Evolutionary conservation across 371 early-diverging fungal species (phyloP), one percentile per base, ranked within the genome.

Genomic region (Chytridium lagenaria): DNA sequence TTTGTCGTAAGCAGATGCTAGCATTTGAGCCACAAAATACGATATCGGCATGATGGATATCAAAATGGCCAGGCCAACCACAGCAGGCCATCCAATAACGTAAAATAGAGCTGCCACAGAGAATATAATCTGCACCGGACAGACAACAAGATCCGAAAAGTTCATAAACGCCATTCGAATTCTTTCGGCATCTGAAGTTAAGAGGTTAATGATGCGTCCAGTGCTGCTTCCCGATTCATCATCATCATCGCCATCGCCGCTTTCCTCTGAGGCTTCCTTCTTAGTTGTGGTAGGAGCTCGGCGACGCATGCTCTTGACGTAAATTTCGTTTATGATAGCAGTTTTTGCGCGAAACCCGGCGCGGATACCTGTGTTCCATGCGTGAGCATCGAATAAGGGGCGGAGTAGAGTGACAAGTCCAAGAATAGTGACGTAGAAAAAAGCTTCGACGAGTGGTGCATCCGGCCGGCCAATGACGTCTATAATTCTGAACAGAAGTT

Each of bases 261-360:
- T n/a, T 44, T 44, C 44, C 7, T 7, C 7, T 7, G 44, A 44
- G 19, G 44, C 7, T 44, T 12, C 44, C 19, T 12, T 12, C 12
- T 7, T 12, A 19, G 44, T 44, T 19, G 36, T 50, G 12, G 37
- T 59, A 7, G 72, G 70, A 12, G 44, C 44, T n/a, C 70, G 73
- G 33, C 76, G 40, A 23, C 69, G 31, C 33, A 84, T 67, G 22
- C 77, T 49, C 55, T 84, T 84, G 26, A 52, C 39, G 77, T 82
- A 84, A 52, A 84, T 74, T 37, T 81, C 77, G 40, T 72, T 68
- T 50, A 84, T 75, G 7, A 84, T 19, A 28, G 77, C 71, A 1
- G 77, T 66, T 33, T 81, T 76, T 22, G 80, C 49, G 23, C 81
- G 76, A 33, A 71, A 19, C 12, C 44, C 44, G 12, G 44, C 44